Base-by-base conservation (phyloP, 1,284 basidiomycete species). In the Lignosus rhinocerotis region DNA sequence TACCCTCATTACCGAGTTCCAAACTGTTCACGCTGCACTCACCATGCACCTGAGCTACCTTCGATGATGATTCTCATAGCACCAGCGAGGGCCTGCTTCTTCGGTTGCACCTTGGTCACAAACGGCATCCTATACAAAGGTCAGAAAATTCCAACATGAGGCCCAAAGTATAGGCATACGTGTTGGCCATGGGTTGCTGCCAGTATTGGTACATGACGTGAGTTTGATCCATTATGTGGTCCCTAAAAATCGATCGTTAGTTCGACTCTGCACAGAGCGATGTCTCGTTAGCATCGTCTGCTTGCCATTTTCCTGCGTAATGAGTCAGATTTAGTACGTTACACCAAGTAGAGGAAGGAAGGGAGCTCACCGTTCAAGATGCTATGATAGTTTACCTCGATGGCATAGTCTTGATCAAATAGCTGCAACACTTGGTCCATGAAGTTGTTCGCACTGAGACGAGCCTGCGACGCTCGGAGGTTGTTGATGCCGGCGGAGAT, bases 181-280 rank as follows among this genome's bases (percentile, higher is more conserved):
- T 80, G 70, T 87, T 83, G 3, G 79, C 77, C 78, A 83, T 82
- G 0, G 85, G 85, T 67, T 86, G 81, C 64, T 89, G 87, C 86
- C 87, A 89, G 70, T 89, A 88, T 61, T 78, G 81, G 63, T 87
- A 87, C 64, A 80, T 80, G 54, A 85, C 67, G 70, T 85, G 83
- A 7, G 83, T 86, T 66, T 88, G 86, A 61, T 84, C 80, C 81
- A 89, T 86, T 80, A 88, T 87, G 64, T 85, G 71, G 53, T 68
- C 64, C 71, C 66, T 66, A 34, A 2, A 17, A 25, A 12, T 30
- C 25, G 7, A 30, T 30, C 43, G 8, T 30, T 12, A 45, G 12
- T 25, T 25, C 25, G 25, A 25, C 25, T 25, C 25, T 25, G 25
- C 4, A 25, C 25, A 25, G 25, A 25, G 25, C 25, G 11, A 25